Evolutionary conservation across 2,329 filamentous ascomycete species (phyloP).

Genomic region (Xylogone sp.): DNA sequence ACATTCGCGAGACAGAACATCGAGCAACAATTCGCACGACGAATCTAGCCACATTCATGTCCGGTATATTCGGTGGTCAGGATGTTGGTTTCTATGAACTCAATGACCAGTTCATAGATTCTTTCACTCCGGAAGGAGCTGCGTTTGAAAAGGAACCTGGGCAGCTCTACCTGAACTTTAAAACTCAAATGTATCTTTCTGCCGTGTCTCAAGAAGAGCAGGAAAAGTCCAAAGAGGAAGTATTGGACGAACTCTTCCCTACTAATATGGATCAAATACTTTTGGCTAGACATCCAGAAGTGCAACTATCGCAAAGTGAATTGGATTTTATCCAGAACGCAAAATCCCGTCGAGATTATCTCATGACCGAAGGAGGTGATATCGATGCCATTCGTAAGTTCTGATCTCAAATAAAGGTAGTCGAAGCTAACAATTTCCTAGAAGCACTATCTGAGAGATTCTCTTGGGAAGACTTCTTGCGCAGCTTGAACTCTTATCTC

Average conservation of each 20-base stretch:
- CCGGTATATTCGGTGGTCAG: constrained; percentile 59
- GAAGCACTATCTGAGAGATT: constrained; percentile 53
- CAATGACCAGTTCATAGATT: constrained; percentile 59
- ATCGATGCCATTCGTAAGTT: constrained; percentile 34
- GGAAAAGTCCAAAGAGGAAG: constrained; percentile 44
- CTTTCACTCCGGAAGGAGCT: constrained; percentile 57
- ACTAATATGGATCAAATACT: constrained; percentile 50
- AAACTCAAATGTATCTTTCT: constrained; percentile 64
- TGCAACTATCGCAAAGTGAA: constrained; percentile 53
- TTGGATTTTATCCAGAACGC: constrained; percentile 55
- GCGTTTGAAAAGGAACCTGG: constrained; percentile 57
- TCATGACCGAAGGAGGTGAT: constrained; percentile 50
- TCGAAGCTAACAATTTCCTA: constrained; percentile 12
- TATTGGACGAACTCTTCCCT: constrained; percentile 58
- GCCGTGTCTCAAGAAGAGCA: constrained; percentile 52
- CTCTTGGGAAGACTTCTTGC: constrained; percentile 60
- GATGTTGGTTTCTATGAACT: constrained; percentile 62
- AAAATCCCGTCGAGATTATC: constrained; percentile 49
- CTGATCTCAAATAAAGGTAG: not conserved
- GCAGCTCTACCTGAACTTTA: constrained; percentile 58
- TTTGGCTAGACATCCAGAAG: constrained; percentile 49
- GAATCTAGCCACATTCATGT: constrained; percentile 62
- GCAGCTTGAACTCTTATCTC: constrained; percentile 54
- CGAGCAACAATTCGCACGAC: constrained; percentile 58
- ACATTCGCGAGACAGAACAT: constrained; percentile 46